Conservation (phyloP, 1,284 basidiomycete species). For the Rhodotorula sp. region DNA sequence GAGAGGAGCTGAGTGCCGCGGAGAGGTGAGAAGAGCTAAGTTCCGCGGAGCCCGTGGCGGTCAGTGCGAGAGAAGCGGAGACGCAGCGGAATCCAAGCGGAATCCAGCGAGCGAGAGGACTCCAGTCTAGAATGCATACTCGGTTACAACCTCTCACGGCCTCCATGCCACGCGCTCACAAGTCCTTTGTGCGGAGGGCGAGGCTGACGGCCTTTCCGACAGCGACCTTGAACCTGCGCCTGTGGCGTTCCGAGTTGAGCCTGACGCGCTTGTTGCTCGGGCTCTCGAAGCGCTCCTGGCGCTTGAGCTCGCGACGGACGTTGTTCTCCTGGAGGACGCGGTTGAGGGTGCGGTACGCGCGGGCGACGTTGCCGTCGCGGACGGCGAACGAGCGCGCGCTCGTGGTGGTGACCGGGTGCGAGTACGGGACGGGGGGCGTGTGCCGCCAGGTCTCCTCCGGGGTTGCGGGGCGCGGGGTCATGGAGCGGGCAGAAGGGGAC, state of each 20-base stretch:
- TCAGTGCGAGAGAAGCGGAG: not conserved
- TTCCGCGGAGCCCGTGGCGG: too few relatives aligned
- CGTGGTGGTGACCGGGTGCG: conserved; percentile 28
- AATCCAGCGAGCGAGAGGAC: too few relatives aligned
- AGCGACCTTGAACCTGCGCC: conserved; percentile 42
- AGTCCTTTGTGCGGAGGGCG: conserved; percentile 37
- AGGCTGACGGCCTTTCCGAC: conserved; percentile 39
- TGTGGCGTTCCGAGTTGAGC: conserved; percentile 40
- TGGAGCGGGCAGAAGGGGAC: not conserved
- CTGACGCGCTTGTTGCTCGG: conserved; percentile 39
- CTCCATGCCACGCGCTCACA: conserved; percentile 5
- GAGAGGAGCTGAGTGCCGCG: too few relatives aligned
- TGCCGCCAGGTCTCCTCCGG: conserved; percentile 28
- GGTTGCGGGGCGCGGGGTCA: not conserved
- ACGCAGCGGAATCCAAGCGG: not conserved
- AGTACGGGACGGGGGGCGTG: conserved; percentile 23
- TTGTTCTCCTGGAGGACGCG: conserved; percentile 39
- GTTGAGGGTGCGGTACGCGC: conserved; percentile 37
- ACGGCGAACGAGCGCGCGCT: conserved; percentile 34
- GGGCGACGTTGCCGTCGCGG: conserved; percentile 27
- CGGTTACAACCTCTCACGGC: not conserved
- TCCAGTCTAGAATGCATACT: too few relatives aligned
- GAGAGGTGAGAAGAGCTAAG: too few relatives aligned
- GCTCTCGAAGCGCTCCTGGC: conserved; percentile 40
- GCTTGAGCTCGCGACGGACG: conserved; percentile 30